Conservation (phyloP, 257 asterid species). For the Handroanthus guayacan region DNA sequence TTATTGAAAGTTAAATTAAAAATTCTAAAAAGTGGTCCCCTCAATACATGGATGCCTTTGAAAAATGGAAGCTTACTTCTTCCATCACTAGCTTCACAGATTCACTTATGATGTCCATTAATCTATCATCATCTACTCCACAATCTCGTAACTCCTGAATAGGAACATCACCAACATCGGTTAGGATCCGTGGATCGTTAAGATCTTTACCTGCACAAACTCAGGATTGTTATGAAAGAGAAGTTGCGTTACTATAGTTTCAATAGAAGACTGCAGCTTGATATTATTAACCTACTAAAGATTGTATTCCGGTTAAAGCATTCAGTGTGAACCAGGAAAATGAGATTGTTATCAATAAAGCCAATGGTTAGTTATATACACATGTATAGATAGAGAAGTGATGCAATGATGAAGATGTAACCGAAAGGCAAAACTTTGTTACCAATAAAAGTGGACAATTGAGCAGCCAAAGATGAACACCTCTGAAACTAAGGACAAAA, state of each 20-base stretch:
- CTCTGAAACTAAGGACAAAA: not conserved
- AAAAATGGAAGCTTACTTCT: slow-evolving; percentile 62
- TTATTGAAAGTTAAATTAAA: not conserved
- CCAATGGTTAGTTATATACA: not conserved
- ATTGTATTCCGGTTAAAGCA: not conserved
- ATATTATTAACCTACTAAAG: not conserved
- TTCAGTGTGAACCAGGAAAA: not conserved
- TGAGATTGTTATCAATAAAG: not conserved
- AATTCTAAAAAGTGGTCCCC: not conserved
- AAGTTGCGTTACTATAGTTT: not conserved
- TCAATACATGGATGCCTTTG: slow-evolving; percentile 25
- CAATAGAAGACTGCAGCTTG: not conserved
- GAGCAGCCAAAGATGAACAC: not conserved
- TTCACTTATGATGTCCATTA: slow-evolving; percentile 83
- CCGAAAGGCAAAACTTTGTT: not conserved
- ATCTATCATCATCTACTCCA: slow-evolving; percentile 89
- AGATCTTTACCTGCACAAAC: slow-evolving; percentile 75
- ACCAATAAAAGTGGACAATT: not conserved
- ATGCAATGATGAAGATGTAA: not conserved
- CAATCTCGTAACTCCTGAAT: slow-evolving; percentile 92
- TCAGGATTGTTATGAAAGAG: slow-evolving; percentile 28
- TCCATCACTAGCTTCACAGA: slow-evolving; percentile 97
- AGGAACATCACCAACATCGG: slow-evolving; percentile 97
- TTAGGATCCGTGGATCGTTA: slow-evolving; percentile 81
- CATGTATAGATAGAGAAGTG: not conserved